phyloP scores from a whole-genome alignment of 2,329 filamentous ascomycete species.

The Amphichorda felina region DNA sequence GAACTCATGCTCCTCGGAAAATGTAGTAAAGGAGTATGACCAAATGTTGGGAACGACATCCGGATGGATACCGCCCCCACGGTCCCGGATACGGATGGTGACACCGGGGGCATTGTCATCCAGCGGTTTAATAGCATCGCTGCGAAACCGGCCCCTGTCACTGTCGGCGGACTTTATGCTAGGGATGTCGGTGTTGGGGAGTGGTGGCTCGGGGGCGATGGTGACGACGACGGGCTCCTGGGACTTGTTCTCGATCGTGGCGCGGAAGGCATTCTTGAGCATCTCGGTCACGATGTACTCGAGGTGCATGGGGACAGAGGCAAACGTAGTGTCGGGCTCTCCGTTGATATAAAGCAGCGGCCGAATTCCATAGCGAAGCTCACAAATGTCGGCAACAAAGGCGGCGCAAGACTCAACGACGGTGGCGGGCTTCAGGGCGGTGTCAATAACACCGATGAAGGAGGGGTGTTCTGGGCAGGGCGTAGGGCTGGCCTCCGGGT shows the following conservation, averaged over 20 bases:
- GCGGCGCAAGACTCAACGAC: slow-evolving; percentile 77
- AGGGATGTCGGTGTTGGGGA: slow-evolving; percentile 12
- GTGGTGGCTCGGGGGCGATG: slow-evolving; percentile 58
- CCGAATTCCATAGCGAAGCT: slow-evolving; percentile 85
- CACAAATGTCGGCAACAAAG: slow-evolving; percentile 92
- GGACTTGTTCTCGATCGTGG: slow-evolving; percentile 77
- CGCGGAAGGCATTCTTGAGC: slow-evolving; percentile 92
- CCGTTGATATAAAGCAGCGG: slow-evolving; percentile 74
- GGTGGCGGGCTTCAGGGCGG: slow-evolving; percentile 66
- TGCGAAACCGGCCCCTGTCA: slow-evolving; percentile 26
- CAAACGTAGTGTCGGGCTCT: slow-evolving; percentile 77
- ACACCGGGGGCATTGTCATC: slow-evolving; percentile 67
- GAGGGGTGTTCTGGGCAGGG: slow-evolving; percentile 41
- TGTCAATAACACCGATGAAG: slow-evolving; percentile 95
- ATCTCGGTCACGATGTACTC: slow-evolving; percentile 97
- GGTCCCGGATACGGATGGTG: slow-evolving; percentile 88
- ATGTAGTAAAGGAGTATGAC: slow-evolving; percentile 97
- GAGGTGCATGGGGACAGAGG: slow-evolving; percentile 88
- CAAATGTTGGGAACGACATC: slow-evolving; percentile 80
- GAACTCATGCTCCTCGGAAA: slow-evolving; percentile 48
- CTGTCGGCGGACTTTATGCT: slow-evolving; percentile 21
- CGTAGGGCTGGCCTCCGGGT: slow-evolving; percentile 37
- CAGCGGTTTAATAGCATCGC: slow-evolving; percentile 41
- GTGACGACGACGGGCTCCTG: slow-evolving; percentile 82
- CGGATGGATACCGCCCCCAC: slow-evolving; percentile 84